phyloP scores from a whole-genome alignment of 345 rosid species.

The Sonneratia caseolaris region DNA sequence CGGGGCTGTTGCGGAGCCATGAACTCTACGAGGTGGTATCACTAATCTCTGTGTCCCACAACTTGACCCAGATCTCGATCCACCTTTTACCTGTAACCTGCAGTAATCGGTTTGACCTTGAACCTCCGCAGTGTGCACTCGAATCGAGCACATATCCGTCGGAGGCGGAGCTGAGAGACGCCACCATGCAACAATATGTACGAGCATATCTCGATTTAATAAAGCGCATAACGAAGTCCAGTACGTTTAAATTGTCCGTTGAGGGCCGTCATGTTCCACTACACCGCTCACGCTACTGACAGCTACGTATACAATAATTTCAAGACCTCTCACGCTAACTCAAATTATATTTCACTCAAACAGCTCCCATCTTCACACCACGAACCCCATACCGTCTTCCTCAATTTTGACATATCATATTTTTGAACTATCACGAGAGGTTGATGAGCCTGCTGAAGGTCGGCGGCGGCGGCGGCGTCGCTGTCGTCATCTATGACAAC shows the following conservation, averaged over 20 bases:
- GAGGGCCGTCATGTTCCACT: conserved; percentile 40
- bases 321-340: no score
- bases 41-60: no score
- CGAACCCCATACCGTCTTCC: no score
- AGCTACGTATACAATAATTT: no score
- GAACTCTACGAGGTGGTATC: conserved; percentile 36
- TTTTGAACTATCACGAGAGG: conserved; percentile 39
- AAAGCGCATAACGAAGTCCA: background rate
- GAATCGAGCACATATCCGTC: conserved; percentile 61
- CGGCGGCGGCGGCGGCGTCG: conserved; percentile 18
- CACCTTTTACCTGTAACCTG: background rate
- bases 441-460: conserved; percentile 36
- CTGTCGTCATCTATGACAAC: conserved; percentile 34
- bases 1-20: conserved; percentile 43
- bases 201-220: no score
- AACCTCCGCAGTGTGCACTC: conserved; percentile 37
- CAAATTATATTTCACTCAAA: no score
- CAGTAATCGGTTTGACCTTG: background rate
- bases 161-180: conserved; percentile 50
- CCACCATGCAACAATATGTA: conserved; percentile 17
- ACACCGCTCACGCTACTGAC: conserved; percentile 5
- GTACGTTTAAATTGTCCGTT: no score
- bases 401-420: no score
- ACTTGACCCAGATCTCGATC: no score
- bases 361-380: no score